Percentiles rank a stretch among this genome's conserved stretches.
These are phyloP conservation scores for Colletotrichum brevisporum DNA, from an alignment of 2,329 filamentous ascomycete genomes.

Conservation along the genomic window DNA sequence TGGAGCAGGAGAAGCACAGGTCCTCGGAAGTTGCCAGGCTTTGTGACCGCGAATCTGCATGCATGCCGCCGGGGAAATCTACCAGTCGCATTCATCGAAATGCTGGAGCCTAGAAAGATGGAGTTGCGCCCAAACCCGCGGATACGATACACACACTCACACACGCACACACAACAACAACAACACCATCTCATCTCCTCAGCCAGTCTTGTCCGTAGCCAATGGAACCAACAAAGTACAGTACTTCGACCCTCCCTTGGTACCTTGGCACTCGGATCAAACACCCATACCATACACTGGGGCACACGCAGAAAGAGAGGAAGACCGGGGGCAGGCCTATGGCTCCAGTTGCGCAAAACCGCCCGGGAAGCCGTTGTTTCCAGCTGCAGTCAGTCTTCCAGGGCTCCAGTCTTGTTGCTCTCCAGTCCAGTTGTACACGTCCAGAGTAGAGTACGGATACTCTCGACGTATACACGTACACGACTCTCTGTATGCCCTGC, in stretches of 20 bases:
- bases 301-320: background rate
- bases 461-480: too few species aligned
- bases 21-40: slow-evolving; percentile 26
- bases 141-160: slow-evolving; percentile 11
- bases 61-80: slow-evolving; percentile 2
- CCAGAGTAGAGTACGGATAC: too few species aligned
- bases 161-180: too few species aligned
- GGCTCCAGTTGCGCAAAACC: background rate
- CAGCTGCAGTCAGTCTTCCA: background rate
- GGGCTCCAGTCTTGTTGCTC: slow-evolving; percentile 5
- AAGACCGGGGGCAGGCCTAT: background rate
- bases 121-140: slow-evolving; percentile 29
- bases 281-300: slow-evolving; percentile 6
- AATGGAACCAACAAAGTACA: slow-evolving; percentile 14
- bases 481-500: background rate
- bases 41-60: background rate
- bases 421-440: background rate
- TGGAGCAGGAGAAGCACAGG: slow-evolving; percentile 10
- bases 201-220: slow-evolving; percentile 1
- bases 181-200: too few species aligned
- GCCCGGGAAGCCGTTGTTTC: slow-evolving; percentile 11
- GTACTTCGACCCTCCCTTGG: slow-evolving; percentile 1
- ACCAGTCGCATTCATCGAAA: slow-evolving; percentile 29
- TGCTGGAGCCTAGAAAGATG: slow-evolving; percentile 39
- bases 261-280: slow-evolving; percentile 12